Conservation (phyloP, 2,329 filamentous ascomycete genomes). For the Arachnopeziza araneosa region DNA sequence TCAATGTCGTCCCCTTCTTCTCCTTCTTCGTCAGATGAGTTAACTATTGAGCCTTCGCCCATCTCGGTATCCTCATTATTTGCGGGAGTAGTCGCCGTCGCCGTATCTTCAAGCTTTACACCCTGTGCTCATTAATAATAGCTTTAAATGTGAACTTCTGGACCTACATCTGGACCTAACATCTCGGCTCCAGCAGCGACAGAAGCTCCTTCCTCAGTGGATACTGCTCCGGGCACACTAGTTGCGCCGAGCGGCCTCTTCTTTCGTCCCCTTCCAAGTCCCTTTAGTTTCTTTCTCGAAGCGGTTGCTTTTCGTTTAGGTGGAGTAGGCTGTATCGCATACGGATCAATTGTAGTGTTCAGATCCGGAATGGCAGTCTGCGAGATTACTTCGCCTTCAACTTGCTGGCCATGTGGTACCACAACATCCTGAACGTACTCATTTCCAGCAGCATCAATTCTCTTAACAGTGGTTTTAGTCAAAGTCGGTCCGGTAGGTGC, state of each 20-base stretch:
- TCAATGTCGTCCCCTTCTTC: constrained; percentile 37
- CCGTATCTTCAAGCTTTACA: constrained; percentile 22
- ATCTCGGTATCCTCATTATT: constrained; percentile 30
- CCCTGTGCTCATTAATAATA: constrained; percentile 15
- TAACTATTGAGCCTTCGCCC: constrained; percentile 26
- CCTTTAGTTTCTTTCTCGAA: constrained; percentile 66
- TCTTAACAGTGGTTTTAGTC: constrained; percentile 74
- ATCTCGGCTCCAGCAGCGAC: constrained; percentile 6
- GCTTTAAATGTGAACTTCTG: not conserved
- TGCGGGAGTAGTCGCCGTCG: constrained; percentile 5
- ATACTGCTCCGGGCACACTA: constrained; percentile 17
- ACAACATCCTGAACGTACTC: constrained; percentile 80
- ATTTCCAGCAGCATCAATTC: constrained; percentile 72
- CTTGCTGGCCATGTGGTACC: constrained; percentile 68
- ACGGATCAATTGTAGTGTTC: constrained; percentile 39
- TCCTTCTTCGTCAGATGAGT: constrained; percentile 29
- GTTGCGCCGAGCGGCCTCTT: constrained; percentile 48
- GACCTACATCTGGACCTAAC: constrained; percentile 22
- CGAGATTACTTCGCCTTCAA: constrained; percentile 76
- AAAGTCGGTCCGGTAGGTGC: constrained; percentile 50
- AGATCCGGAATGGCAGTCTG: constrained; percentile 56
- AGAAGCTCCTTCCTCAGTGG: not conserved
- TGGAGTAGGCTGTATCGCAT: constrained; percentile 39
- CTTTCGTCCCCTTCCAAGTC: constrained; percentile 72
- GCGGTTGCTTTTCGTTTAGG: constrained; percentile 52